Evolutionary conservation across 2,329 filamentous ascomycete species (phyloP), one percentile per base, ranked within the genome.

Genomic region (Diplodia intermedia): DNA sequence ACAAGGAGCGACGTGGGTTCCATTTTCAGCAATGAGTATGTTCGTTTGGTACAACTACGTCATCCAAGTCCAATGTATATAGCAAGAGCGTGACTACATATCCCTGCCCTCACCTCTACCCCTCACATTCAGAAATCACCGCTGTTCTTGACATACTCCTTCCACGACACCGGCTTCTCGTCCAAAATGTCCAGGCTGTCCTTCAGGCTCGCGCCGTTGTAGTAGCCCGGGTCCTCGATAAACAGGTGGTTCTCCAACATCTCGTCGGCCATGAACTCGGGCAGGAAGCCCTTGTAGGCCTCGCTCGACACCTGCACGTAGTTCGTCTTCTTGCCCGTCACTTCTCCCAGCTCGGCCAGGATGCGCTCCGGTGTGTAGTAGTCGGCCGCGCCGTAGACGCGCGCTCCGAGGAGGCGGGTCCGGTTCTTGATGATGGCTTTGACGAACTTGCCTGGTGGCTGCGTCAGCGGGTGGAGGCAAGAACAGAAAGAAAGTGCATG

Each of bases 241-340:
- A 88, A 77, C 52, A 82, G 75, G 75, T 86, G 82, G 69, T 86
- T 88, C 75, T 88, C 82, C 36, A 83, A 75, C 73, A 87, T 67
- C 74, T 88, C 86, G 67, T 84, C 78, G 20, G 79, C 78, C 71
- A 78, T 76, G 33, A 78, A 76, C 9, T 80, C 78, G 2, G 81
- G 79, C 71, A 80, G 63, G 6, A 73, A 75, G 9, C 72, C 72
- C 70, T 80, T 80, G 74, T 81, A 86, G n/a, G 73, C 73, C 7
- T 81, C 80, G n/a, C 78, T 76, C 5, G 81, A 75, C 50, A 82
- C 60, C 71, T 81, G 72, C 29, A 72, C 68, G 71, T 73, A 79
- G 9, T 68, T 69, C 1, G 81, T 81, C 36, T 66, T 63, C 72
- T 77, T 72, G 12, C 78, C 78, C 47, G 73, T 76, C 3, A 75